Conservation (phyloP, 352 stramenopile species). For the Halophytophthora batemanensis region DNA sequence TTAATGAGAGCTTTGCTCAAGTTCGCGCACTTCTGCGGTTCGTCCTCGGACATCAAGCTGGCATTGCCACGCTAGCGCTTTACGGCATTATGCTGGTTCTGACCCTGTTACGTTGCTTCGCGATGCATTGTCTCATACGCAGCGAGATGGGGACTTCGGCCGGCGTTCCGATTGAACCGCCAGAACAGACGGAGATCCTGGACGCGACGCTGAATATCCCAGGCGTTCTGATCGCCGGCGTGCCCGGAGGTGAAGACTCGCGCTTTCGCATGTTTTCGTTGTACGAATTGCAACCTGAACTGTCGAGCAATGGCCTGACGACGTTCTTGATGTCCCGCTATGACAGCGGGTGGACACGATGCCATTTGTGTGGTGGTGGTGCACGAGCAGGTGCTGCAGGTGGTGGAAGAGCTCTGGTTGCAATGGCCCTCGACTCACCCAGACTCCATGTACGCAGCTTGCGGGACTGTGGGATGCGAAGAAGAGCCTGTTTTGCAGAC, state of each 20-base stretch:
- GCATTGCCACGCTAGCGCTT: no score
- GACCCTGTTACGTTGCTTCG: neutral
- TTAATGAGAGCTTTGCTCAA: conserved; percentile 73
- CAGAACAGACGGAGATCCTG: conserved; percentile 88
- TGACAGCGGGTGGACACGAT: conserved; percentile 93
- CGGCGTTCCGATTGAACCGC: conserved; percentile 92
- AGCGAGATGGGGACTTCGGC: conserved; percentile 89
- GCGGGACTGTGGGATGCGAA: no score
- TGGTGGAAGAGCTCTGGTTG: conserved; percentile 76
- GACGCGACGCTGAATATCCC: conserved; percentile 92
- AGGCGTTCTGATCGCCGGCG: conserved; percentile 92
- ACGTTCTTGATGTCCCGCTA: neutral
- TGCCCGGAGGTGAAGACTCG: conserved; percentile 79
- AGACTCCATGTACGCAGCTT: conserved; percentile 35
- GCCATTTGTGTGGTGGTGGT: conserved; percentile 92
- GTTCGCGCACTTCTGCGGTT: conserved; percentile 83
- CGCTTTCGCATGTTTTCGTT: neutral
- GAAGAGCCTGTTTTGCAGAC: neutral
- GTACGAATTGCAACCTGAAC: neutral
- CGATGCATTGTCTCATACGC: neutral
- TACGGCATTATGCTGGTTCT: neutral
- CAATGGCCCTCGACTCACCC: conserved; percentile 53
- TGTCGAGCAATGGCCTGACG: neutral
- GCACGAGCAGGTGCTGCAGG: conserved; percentile 44
- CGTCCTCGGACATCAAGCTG: no score